These are phyloP conservation scores for Stagonosporopsis rhizophila DNA, from an alignment of 2,329 filamentous ascomycete genomes.

Conservation along the genomic window DNA sequence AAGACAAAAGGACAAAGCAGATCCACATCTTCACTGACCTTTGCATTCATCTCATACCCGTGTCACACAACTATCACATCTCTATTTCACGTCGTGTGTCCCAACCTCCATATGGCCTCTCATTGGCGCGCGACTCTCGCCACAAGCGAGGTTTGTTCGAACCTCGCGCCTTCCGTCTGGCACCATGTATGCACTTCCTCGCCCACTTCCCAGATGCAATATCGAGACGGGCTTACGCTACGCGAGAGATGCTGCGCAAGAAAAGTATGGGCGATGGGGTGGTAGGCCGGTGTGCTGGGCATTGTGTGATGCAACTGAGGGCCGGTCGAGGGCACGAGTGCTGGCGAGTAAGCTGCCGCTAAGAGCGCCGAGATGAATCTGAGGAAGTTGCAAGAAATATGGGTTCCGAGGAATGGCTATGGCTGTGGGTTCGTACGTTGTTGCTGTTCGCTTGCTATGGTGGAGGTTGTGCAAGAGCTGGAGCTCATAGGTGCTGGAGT, in stretches of 20 bases:
- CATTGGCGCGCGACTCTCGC: neutral
- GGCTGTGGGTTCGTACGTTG: neutral
- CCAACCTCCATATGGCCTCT: neutral
- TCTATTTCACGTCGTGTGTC: neutral
- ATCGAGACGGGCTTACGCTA: neutral
- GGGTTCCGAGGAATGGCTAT: neutral
- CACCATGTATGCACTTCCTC: neutral
- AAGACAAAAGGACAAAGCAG: neutral
- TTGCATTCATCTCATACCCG: neutral
- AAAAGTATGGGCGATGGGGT: neutral
- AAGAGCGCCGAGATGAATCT: neutral
- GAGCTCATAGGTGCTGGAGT: neutral
- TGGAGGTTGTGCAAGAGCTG: neutral
- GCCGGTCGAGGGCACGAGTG: neutral
- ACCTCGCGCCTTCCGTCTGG: neutral
- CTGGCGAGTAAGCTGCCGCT: neutral
- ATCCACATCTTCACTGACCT: neutral
- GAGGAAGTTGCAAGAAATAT: neutral
- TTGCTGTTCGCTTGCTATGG: neutral
- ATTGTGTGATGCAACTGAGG: too few relatives aligned
- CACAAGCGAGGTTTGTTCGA: slow-evolving; percentile 8
- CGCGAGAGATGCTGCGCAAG: neutral
- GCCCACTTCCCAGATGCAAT: neutral
- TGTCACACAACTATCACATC: neutral
- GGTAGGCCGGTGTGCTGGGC: neutral